phyloP scores from a whole-genome alignment of 371 early-diverging fungal species.

The Parasitella parasitica region DNA sequence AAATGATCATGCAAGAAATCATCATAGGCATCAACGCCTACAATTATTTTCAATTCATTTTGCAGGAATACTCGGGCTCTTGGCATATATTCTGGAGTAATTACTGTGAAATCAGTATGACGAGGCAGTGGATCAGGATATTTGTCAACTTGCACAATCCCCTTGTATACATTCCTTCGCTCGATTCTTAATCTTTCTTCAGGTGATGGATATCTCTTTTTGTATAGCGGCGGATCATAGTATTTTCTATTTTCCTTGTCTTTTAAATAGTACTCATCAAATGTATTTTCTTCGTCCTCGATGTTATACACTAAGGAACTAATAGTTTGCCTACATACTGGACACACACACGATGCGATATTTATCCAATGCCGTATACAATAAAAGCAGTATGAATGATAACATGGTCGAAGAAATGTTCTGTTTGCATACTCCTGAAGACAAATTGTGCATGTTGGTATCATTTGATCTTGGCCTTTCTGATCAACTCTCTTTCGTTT shows the following conservation, averaged over 20 bases:
- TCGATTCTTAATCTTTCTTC: conserved; percentile 18
- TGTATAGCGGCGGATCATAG: conserved; percentile 32
- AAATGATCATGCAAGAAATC: conserved; percentile 31
- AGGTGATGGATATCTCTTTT: background rate
- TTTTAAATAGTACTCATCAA: conserved; percentile 41
- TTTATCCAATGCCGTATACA: conserved; percentile 66
- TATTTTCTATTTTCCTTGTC: conserved; percentile 20
- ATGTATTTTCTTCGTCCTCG: conserved; percentile 32
- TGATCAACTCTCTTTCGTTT: background rate
- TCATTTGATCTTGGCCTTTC: background rate
- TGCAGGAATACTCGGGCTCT: conserved; percentile 28
- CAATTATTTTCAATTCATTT: conserved; percentile 31
- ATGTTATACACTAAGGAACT: conserved; percentile 39
- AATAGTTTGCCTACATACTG: conserved; percentile 54
- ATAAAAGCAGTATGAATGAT: conserved; percentile 62
- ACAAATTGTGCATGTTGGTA: conserved; percentile 59
- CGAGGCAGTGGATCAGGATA: conserved; percentile 28
- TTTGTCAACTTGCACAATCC: background rate
- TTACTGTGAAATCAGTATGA: conserved; percentile 10
- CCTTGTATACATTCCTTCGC: conserved; percentile 27
- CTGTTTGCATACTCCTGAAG: conserved; percentile 46
- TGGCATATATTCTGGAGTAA: conserved; percentile 41
- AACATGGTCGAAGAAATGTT: conserved; percentile 59
- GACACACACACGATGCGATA: conserved; percentile 45
- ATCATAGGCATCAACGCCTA: conserved; percentile 24